Percentiles rank a stretch among this genome's conserved stretches.
phyloP scores from a whole-genome alignment of 164 flowering plant genomes.

The grape (Vitis vinifera) region ASM3070453v1 NC_081819.1:18652501-18653000 shows the following conservation, averaged over 20 bases:
- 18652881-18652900: constrained; percentile 21
- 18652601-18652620: too few species aligned
- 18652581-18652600: too few species aligned
- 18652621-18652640: too few species aligned
- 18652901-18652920: constrained; percentile 10
- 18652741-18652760: background rate
- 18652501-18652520: too few species aligned
- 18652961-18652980: constrained; percentile 28
- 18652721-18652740: background rate
- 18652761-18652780: constrained; percentile 7
- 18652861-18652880: constrained; percentile 6
- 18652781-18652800: background rate
- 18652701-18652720: too few species aligned
- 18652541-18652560: too few species aligned
- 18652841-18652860: background rate
- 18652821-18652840: constrained; percentile 31
- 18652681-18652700: too few species aligned
- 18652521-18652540: too few species aligned
- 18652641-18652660: too few species aligned
- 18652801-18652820: constrained; percentile 11
- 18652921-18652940: background rate
- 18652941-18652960: constrained; percentile 30
- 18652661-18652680: too few species aligned
- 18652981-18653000: constrained; percentile 28
- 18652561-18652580: too few species aligned